These are phyloP conservation scores for Pseudotsuga menziesii DNA, from an alignment of 75 land plant genomes.

Conservation along the genomic window DNA sequence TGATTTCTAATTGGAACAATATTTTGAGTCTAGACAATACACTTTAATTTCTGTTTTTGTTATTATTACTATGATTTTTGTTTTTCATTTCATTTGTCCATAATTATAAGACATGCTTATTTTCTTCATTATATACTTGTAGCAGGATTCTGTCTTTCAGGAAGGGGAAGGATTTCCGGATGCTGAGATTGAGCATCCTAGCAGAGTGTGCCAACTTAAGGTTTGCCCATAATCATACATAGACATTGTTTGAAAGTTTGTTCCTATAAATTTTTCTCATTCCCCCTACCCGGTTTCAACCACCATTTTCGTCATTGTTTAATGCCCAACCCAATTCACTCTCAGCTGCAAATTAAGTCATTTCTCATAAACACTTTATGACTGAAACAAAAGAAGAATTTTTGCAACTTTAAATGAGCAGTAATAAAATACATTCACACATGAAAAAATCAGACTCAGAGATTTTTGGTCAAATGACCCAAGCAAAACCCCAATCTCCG, in stretches of 20 bases:
- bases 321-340: too few species aligned
- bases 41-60: background rate
- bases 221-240: conserved; percentile 1
- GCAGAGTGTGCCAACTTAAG: conserved; percentile 10
- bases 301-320: too few species aligned
- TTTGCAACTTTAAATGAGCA: too few species aligned
- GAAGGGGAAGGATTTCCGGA: background rate
- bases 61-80: background rate
- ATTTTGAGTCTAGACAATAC: background rate
- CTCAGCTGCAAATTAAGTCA: too few species aligned
- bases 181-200: conserved; percentile 4
- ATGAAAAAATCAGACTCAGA: too few species aligned
- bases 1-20: background rate
- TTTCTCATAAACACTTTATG: too few species aligned
- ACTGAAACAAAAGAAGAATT: too few species aligned
- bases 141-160: conserved; percentile 2
- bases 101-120: background rate
- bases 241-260: background rate
- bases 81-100: background rate
- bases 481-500: too few species aligned
- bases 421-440: too few species aligned
- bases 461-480: too few species aligned
- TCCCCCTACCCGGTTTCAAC: too few species aligned
- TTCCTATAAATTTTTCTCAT: too few species aligned
- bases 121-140: background rate